Conservation (phyloP, 2,329 filamentous ascomycete species). For the Tolypocladium guangdongense region DNA sequence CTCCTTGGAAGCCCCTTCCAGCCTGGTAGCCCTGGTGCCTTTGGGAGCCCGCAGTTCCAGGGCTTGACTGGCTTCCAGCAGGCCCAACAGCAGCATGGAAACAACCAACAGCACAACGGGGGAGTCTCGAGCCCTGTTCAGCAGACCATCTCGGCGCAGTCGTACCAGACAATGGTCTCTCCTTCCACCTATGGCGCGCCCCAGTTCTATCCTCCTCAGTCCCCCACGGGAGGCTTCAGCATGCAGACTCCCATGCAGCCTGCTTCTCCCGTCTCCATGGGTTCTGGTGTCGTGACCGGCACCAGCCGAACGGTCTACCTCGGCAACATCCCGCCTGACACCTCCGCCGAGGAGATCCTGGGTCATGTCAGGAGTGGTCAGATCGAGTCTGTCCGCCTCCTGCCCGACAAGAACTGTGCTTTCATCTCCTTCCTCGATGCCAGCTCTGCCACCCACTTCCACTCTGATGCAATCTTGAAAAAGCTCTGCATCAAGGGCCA, state of each 20-base stretch:
- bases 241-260: constrained; percentile 47
- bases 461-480: constrained; percentile 99
- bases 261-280: constrained; percentile 64
- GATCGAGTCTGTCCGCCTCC: constrained; percentile 94
- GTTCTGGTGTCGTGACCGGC: constrained; percentile 71
- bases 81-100: constrained; percentile 38
- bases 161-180: constrained; percentile 78
- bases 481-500: constrained; percentile 97
- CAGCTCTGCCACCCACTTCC: constrained; percentile 96
- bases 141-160: constrained; percentile 66
- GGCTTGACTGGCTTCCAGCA: constrained; percentile 68
- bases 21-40: constrained; percentile 81
- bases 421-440: constrained; percentile 99
- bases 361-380: constrained; percentile 94
- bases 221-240: constrained; percentile 67
- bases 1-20: constrained; percentile 95
- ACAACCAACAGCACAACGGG: constrained; percentile 44
- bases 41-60: constrained; percentile 86
- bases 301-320: constrained; percentile 96
- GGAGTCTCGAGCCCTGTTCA: constrained; percentile 66
- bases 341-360: constrained; percentile 89
- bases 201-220: constrained; percentile 81
- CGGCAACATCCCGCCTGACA: constrained; percentile 97
- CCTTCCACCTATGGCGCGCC: constrained; percentile 73
- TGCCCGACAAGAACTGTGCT: constrained; percentile 98